Evolutionary conservation across 2,329 filamentous ascomycete species (phyloP).

Genomic region (Nothomitra cinnamomea): DNA sequence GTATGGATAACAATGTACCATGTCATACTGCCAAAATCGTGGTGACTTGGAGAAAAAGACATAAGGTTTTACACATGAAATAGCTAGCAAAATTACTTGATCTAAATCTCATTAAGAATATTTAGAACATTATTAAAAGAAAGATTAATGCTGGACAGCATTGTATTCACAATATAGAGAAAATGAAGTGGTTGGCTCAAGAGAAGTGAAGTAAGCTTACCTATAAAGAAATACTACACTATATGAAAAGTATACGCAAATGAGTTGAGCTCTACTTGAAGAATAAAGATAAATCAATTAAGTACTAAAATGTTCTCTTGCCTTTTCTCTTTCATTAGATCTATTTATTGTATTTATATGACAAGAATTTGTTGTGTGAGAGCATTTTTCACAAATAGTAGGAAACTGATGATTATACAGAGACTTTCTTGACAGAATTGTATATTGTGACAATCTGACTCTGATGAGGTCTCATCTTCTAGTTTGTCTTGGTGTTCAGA

Average conservation of each 20-base stretch:
- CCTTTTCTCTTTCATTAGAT: no score
- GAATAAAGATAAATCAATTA: background rate
- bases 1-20: background rate
- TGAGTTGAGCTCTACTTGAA: background rate
- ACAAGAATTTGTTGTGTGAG: no score
- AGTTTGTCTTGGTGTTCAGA: no score
- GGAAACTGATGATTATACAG: no score
- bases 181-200: background rate
- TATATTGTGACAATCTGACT: no score
- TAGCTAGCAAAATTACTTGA: background rate
- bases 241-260: background rate
- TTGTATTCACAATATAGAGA: background rate
- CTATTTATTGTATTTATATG: no score
- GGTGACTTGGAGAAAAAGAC: background rate
- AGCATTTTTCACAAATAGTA: no score
- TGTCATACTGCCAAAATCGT: background rate
- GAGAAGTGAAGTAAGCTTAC: background rate
- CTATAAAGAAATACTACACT: background rate
- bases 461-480: no score
- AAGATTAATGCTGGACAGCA: background rate
- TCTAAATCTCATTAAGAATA: background rate
- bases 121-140: background rate
- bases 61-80: background rate
- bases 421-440: no score
- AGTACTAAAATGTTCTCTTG: no score